These are phyloP conservation scores for Fusarium hostae DNA, from an alignment of 2,329 filamentous ascomycete species.

Conservation along the genomic window DNA sequence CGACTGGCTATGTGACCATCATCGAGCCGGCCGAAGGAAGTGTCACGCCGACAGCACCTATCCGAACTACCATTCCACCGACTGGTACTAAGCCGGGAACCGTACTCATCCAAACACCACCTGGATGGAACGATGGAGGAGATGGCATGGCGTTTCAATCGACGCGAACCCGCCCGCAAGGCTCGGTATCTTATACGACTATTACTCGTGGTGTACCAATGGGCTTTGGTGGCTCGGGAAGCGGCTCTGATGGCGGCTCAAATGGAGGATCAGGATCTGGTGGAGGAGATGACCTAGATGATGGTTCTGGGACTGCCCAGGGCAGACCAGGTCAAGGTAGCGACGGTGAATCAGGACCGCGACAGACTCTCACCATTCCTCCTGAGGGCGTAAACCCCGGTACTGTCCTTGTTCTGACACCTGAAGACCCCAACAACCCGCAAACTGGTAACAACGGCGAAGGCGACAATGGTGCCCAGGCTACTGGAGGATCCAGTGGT, in stretches of 20 bases:
- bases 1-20: constrained; percentile 30
- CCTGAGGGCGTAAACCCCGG: constrained; percentile 19
- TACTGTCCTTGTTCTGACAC: constrained; percentile 22
- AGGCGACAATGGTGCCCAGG: neutral
- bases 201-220: constrained; percentile 13
- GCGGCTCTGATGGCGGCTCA: neutral
- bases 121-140: neutral
- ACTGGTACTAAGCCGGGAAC: constrained; percentile 38
- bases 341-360: neutral
- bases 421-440: neutral
- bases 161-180: neutral
- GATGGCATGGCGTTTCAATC: neutral
- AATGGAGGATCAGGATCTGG: neutral
- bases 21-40: constrained; percentile 33
- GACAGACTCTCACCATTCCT: constrained; percentile 21
- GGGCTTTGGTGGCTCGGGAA: neutral
- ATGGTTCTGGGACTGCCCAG: neutral
- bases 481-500: neutral
- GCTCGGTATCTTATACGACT: constrained; percentile 15
- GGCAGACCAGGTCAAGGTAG: neutral
- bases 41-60: constrained; percentile 18
- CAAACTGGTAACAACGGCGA: neutral
- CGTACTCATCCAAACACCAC: constrained; percentile 36
- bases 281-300: neutral
- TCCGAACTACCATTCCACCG: constrained; percentile 29